These are phyloP conservation scores for Ampelomyces quisqualis DNA, from an alignment of 2,329 filamentous ascomycete genomes.

Conservation along the genomic window DNA sequence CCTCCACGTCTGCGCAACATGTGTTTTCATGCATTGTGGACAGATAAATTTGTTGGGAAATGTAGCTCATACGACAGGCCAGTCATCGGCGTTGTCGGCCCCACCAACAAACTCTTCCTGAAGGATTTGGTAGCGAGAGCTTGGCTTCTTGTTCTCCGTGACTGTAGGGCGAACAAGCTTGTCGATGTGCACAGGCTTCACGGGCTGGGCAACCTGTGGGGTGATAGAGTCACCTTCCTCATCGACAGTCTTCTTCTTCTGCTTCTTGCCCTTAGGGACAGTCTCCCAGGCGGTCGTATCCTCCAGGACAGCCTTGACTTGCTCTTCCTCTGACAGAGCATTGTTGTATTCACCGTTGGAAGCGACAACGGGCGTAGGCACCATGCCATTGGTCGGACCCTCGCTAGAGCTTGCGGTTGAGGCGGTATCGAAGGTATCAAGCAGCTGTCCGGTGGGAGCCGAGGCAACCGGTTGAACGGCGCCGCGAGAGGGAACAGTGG, in stretches of 20 bases:
- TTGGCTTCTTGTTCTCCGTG: conserved; percentile 31
- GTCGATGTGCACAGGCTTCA: conserved; percentile 23
- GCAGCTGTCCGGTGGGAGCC: conserved; percentile 38
- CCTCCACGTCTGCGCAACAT: too few relatives aligned
- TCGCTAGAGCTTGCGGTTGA: conserved; percentile 46
- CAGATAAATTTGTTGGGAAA: too few relatives aligned
- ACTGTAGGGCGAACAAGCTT: conserved; percentile 16
- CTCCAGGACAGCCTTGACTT: conserved; percentile 55
- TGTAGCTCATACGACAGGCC: conserved; percentile 42
- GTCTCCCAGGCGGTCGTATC: conserved; percentile 60
- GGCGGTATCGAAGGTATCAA: conserved; percentile 54
- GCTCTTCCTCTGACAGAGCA: conserved; percentile 58
- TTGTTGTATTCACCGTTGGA: conserved; percentile 6
- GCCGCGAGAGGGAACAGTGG: conserved; percentile 35
- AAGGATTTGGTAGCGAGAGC: conserved; percentile 34
- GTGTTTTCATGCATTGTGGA: too few relatives aligned
- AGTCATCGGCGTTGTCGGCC: conserved; percentile 43
- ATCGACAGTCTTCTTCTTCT: conserved; percentile 54
- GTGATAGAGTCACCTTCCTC: conserved; percentile 37
- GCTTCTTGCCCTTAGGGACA: conserved; percentile 57
- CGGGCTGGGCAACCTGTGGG: conserved; percentile 17
- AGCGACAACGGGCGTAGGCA: conserved; percentile 38
- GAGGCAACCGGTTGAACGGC: conserved; percentile 25
- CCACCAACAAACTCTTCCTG: conserved; percentile 26
- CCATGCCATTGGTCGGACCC: conserved; percentile 43